Conservation (phyloP, 2,329 filamentous ascomycete species). For the Xylariomycetidae sp. region DNA sequence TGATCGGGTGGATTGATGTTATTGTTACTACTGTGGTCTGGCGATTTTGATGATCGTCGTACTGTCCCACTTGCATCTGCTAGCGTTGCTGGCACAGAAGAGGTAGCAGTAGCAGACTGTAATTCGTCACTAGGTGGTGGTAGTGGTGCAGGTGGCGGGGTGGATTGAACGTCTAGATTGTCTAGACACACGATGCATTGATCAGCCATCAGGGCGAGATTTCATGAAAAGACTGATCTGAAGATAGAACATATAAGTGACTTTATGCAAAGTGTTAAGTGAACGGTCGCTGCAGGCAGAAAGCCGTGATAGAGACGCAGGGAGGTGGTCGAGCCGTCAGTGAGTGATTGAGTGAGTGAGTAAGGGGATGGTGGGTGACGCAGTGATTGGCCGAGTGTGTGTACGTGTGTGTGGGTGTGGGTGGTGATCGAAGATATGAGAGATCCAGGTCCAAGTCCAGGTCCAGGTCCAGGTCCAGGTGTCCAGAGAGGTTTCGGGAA, state of each 20-base stretch:
- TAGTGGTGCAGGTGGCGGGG: conserved; percentile 20
- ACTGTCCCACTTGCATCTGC: conserved; percentile 18
- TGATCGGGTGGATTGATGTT: conserved; percentile 12
- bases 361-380: too few relatives aligned
- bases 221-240: conserved; percentile 25
- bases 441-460: too few relatives aligned
- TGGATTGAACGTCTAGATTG: conserved; percentile 40
- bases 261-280: conserved; percentile 36
- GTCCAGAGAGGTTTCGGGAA: too few relatives aligned
- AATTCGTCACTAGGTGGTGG: conserved; percentile 11
- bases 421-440: too few relatives aligned
- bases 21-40: conserved; percentile 12
- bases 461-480: too few relatives aligned
- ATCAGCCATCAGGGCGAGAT: conserved; percentile 46
- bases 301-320: too few relatives aligned
- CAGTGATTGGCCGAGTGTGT: too few relatives aligned
- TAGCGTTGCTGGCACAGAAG: conserved; percentile 17
- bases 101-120: conserved; percentile 10
- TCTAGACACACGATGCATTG: conserved; percentile 69
- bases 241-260: conserved; percentile 31
- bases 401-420: too few relatives aligned
- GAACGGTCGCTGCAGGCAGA: conserved; percentile 23
- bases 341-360: too few relatives aligned
- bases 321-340: too few relatives aligned
- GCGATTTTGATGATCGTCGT: conserved; percentile 14